Evolutionary conservation across 139 green algal genomes (phyloP).

Genomic region (Raphidocelis subcapitata): DNA sequence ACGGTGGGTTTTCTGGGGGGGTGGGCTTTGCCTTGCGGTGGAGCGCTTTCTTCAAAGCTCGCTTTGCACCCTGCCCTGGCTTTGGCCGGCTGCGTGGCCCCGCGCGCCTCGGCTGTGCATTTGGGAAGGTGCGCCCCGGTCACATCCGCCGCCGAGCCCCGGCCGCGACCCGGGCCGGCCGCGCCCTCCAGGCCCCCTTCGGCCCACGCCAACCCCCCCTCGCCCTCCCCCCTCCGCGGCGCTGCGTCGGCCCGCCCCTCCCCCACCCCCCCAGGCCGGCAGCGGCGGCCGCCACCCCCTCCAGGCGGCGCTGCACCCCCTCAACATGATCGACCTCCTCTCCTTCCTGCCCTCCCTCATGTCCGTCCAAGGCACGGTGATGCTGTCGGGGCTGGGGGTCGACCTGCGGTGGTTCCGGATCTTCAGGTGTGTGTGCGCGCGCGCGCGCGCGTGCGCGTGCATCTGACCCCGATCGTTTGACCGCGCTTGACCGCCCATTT

Average conservation of each 20-base stretch:
- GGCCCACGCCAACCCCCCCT: no score
- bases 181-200: no score
- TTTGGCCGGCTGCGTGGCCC: background rate
- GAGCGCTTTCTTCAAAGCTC: background rate
- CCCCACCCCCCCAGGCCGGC: background rate
- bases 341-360: slow-evolving; percentile 72
- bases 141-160: no score
- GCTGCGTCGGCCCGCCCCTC: no score
- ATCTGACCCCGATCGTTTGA: no score
- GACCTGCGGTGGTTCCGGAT: slow-evolving; percentile 77
- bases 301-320: slow-evolving; percentile 11
- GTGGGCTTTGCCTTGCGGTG: background rate
- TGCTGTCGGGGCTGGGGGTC: slow-evolving; percentile 30
- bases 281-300: slow-evolving; percentile 7
- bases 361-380: slow-evolving; percentile 6
- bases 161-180: no score
- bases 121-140: background rate
- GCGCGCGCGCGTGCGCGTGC: no score
- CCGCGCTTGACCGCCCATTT: no score
- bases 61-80: background rate
- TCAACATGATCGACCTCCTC: slow-evolving; percentile 67
- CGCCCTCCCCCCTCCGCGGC: no score
- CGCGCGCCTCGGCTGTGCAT: background rate
- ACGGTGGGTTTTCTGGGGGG: slow-evolving; percentile 31
- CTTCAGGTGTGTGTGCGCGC: slow-evolving; percentile 39